Conservation (phyloP, 2,329 filamentous ascomycete species). For the Xylariaceae sp. region DNA sequence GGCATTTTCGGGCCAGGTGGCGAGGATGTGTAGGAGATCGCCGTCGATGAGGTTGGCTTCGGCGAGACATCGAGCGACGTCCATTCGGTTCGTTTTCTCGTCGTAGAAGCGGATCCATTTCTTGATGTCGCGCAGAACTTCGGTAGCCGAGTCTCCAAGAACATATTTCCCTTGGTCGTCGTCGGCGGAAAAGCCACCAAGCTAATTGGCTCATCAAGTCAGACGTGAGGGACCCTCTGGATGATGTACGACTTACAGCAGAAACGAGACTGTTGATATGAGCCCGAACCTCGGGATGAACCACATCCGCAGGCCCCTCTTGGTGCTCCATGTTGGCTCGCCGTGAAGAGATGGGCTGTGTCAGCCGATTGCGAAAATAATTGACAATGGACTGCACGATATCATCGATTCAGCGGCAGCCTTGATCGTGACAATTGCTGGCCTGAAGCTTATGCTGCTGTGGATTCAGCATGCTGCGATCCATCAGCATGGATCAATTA, state of each 20-base stretch:
- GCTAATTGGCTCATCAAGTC: slow-evolving; percentile 47
- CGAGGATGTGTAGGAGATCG: slow-evolving; percentile 86
- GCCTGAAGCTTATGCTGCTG: background rate
- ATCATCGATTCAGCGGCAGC: slow-evolving; percentile 6
- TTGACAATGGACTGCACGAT: slow-evolving; percentile 13
- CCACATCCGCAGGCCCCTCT: slow-evolving; percentile 56
- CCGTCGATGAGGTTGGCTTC: slow-evolving; percentile 90
- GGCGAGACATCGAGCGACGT: slow-evolving; percentile 88
- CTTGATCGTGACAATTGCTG: background rate
- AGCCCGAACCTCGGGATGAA: slow-evolving; percentile 89
- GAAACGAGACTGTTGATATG: slow-evolving; percentile 93
- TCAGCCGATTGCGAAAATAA: slow-evolving; percentile 11
- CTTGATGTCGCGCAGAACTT: slow-evolving; percentile 88
- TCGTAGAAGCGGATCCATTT: slow-evolving; percentile 95
- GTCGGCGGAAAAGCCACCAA: slow-evolving; percentile 78
- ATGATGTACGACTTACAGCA: slow-evolving; percentile 61
- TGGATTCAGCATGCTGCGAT: background rate
- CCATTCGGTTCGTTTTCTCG: slow-evolving; percentile 88
- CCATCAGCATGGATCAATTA: slow-evolving; percentile 2
- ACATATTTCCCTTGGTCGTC: slow-evolving; percentile 75
- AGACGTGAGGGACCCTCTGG: background rate
- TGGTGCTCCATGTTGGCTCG: slow-evolving; percentile 50
- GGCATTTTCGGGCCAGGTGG: slow-evolving; percentile 72
- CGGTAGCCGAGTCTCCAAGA: slow-evolving; percentile 88
- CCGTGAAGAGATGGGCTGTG: slow-evolving; percentile 17